A percentile compares a stretch with the other conserved stretches of the same genome.
phyloP scores from a whole-genome alignment of 345 rosid genomes.

The Salix viminalis region DNA sequence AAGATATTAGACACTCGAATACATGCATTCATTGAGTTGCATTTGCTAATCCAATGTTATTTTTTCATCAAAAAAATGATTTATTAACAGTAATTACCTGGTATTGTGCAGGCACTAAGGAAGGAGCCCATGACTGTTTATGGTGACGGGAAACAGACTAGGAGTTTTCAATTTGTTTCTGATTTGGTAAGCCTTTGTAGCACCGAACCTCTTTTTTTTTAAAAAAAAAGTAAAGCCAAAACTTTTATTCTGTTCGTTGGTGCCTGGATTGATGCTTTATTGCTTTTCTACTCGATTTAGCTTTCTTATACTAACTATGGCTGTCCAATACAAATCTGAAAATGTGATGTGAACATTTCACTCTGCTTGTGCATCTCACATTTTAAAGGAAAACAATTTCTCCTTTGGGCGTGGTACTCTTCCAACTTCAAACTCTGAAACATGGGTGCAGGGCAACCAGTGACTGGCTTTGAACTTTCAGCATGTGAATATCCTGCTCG shows the following conservation, averaged over 20 bases:
- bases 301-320: neutral
- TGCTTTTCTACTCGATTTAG: neutral
- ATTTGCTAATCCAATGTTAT: neutral
- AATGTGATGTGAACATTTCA: neutral
- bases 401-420: neutral
- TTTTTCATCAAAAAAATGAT: neutral
- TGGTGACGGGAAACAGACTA: slow-evolving; percentile 99
- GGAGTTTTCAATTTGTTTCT: slow-evolving; percentile 98
- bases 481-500: neutral
- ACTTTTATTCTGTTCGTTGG: neutral
- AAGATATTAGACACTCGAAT: no score
- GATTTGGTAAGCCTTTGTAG: slow-evolving; percentile 58
- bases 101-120: slow-evolving; percentile 70
- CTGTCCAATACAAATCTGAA: slow-evolving; percentile 1
- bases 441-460: neutral
- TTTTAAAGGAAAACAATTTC: neutral
- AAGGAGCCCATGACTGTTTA: slow-evolving; percentile 96
- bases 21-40: no score
- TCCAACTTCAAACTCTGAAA: neutral
- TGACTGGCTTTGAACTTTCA: neutral
- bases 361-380: neutral
- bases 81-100: neutral
- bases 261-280: neutral
- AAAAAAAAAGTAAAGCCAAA: no score
- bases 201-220: neutral